phyloP scores from a whole-genome alignment of 768 basidiomycete species.

The Coprinopsis strossmayeri region DNA sequence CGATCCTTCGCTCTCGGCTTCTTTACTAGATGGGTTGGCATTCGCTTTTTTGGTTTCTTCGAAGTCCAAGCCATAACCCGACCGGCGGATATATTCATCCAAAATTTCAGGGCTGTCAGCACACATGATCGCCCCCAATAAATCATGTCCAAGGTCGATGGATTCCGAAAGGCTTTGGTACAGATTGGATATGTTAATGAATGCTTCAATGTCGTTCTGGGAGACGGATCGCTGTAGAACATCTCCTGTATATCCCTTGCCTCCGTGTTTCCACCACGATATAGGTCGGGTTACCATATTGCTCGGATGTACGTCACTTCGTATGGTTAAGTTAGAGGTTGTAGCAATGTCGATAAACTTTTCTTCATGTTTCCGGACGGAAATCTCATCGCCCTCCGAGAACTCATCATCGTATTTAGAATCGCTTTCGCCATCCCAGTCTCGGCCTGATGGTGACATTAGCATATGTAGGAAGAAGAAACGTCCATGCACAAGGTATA shows the following conservation, averaged over 20 bases:
- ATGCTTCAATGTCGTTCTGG: slow-evolving; percentile 44
- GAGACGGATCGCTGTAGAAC: slow-evolving; percentile 30
- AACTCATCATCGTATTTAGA: slow-evolving; percentile 36
- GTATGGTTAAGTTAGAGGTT: slow-evolving; percentile 36
- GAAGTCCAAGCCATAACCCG: slow-evolving; percentile 35
- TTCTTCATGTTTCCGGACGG: slow-evolving; percentile 23
- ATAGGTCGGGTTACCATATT: slow-evolving; percentile 24
- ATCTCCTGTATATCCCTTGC: slow-evolving; percentile 8
- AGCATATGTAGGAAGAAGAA: no score
- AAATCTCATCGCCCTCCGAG: slow-evolving; percentile 21
- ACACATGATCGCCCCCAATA: slow-evolving; percentile 24
- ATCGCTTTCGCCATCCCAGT: slow-evolving; percentile 35
- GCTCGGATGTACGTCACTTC: slow-evolving; percentile 31
- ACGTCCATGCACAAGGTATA: no score
- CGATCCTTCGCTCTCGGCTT: slow-evolving; percentile 29
- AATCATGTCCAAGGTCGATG: slow-evolving; percentile 16
- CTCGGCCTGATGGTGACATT: no score
- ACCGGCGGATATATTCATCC: slow-evolving; percentile 50
- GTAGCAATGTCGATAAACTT: slow-evolving; percentile 50
- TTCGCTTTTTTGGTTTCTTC: slow-evolving; percentile 17
- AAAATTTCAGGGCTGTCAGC: slow-evolving; percentile 44
- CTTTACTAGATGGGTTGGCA: slow-evolving; percentile 18
- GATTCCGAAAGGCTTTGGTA: slow-evolving; percentile 29
- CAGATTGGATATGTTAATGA: slow-evolving; percentile 39
- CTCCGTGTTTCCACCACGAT: neutral